phyloP scores from a whole-genome alignment of 345 rosid genomes.

The Ricinus communis region DNA sequence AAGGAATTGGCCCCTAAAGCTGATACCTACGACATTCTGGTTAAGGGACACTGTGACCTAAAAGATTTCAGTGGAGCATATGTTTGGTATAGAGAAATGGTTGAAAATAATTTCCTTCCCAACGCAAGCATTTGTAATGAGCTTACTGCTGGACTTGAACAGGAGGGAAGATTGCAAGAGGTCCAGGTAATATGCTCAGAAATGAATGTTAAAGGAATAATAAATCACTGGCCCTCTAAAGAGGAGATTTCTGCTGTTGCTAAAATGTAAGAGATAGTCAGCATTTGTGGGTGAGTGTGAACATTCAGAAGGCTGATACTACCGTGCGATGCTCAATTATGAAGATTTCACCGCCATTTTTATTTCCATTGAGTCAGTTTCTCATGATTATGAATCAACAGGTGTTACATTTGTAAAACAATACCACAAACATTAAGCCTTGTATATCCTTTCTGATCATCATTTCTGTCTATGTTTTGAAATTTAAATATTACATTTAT shows the following conservation, averaged over 20 bases:
- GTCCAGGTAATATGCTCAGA: constrained; percentile 50
- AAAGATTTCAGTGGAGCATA: constrained; percentile 58
- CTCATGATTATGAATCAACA: no score
- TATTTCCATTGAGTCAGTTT: no score
- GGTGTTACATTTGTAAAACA: no score
- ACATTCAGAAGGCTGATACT: no score
- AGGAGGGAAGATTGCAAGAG: constrained; percentile 54
- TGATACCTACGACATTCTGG: constrained; percentile 63
- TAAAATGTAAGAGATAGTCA: constrained; percentile 4
- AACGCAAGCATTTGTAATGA: constrained; percentile 37
- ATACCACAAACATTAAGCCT: neutral
- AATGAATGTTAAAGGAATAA: constrained; percentile 42
- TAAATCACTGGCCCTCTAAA: constrained; percentile 28
- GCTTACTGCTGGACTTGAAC: constrained; percentile 55
- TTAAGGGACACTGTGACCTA: constrained; percentile 55
- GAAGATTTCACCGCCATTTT: no score
- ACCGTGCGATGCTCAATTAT: no score
- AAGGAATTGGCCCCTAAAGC: constrained; percentile 51
- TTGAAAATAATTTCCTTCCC: constrained; percentile 48
- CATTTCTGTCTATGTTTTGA: neutral
- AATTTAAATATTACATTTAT: no score
- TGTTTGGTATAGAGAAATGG: constrained; percentile 72
- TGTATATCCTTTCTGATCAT: neutral
- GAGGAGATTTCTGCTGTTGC: constrained; percentile 24
- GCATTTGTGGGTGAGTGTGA: no score